Conservation (phyloP, 2,329 filamentous ascomycete species). For the Ceratocystiopsis minuta region DNA sequence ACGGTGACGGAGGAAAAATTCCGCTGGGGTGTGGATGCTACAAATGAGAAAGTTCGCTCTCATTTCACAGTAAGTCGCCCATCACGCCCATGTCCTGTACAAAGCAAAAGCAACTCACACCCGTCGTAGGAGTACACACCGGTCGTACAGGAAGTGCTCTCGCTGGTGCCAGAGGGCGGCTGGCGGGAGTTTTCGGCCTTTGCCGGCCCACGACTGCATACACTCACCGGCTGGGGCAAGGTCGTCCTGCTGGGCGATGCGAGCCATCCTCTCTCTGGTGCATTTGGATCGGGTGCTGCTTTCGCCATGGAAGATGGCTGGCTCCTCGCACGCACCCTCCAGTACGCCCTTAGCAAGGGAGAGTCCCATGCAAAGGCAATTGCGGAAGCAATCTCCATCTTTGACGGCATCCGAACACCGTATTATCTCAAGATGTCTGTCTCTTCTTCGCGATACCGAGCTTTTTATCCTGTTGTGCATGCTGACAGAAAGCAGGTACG, state of each 20-base stretch:
- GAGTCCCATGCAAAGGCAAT: neutral
- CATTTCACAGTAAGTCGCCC: neutral
- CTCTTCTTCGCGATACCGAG: too few relatives aligned
- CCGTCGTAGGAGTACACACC: too few relatives aligned
- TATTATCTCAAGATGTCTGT: neutral
- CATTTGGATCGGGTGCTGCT: constrained; percentile 1
- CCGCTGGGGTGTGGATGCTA: neutral
- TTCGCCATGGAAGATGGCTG: constrained; percentile 1
- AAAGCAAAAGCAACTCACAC: too few relatives aligned
- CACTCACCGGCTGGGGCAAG: neutral
- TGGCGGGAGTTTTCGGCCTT: neutral
- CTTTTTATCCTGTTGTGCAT: too few relatives aligned
- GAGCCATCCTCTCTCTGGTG: neutral
- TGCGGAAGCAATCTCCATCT: neutral
- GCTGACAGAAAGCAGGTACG: too few relatives aligned
- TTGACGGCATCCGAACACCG: neutral
- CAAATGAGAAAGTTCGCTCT: neutral
- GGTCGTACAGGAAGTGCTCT: too few relatives aligned
- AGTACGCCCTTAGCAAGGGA: neutral
- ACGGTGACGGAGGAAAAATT: neutral
- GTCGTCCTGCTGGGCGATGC: constrained; percentile 1
- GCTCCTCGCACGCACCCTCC: neutral
- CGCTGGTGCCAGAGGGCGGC: neutral
- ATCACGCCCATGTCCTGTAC: neutral
- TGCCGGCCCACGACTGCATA: neutral